Conservation (phyloP, 2,329 filamentous ascomycete genomes). For the Cadophora luteo-olivacea region DNA sequence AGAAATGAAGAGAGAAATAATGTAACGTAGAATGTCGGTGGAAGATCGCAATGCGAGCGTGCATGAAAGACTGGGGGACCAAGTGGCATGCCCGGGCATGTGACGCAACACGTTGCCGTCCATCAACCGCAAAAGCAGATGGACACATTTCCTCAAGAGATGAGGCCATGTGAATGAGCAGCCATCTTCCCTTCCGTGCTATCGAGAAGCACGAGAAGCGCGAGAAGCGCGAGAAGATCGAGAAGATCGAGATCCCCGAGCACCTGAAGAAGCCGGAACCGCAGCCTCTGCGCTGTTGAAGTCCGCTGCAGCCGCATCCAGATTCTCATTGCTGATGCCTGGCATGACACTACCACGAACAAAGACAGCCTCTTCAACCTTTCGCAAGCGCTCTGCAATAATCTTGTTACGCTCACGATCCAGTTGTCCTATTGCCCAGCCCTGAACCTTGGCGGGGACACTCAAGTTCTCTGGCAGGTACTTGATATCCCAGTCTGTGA, state of each 20-base stretch:
- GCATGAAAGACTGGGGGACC: background rate
- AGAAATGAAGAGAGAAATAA: background rate
- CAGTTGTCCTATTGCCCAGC: slow-evolving; percentile 18
- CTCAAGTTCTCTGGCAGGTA: slow-evolving; percentile 32
- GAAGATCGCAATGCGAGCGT: background rate
- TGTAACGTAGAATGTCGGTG: background rate
- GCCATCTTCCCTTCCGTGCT: background rate
- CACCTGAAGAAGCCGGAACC: background rate
- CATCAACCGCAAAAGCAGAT: background rate
- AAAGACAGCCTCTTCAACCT: slow-evolving; percentile 19
- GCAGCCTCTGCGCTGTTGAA: background rate
- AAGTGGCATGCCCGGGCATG: background rate
- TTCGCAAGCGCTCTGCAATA: slow-evolving; percentile 10
- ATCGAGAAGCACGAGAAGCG: slow-evolving; percentile 11
- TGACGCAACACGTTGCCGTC: background rate
- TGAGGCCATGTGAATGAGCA: background rate
- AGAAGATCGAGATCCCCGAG: background rate
- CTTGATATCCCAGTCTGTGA: slow-evolving; percentile 34
- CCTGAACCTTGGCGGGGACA: slow-evolving; percentile 9
- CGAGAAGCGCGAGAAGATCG: background rate
- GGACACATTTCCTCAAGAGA: background rate
- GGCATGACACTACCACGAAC: slow-evolving; percentile 19
- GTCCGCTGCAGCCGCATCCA: slow-evolving; percentile 1
- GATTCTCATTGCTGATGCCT: slow-evolving; percentile 10
- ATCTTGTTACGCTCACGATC: slow-evolving; percentile 24